A percentile compares a stretch with the other conserved stretches of the same genome.
Conservation (phyloP, 768 basidiomycete species). For the Suillus subalutaceus region DNA sequence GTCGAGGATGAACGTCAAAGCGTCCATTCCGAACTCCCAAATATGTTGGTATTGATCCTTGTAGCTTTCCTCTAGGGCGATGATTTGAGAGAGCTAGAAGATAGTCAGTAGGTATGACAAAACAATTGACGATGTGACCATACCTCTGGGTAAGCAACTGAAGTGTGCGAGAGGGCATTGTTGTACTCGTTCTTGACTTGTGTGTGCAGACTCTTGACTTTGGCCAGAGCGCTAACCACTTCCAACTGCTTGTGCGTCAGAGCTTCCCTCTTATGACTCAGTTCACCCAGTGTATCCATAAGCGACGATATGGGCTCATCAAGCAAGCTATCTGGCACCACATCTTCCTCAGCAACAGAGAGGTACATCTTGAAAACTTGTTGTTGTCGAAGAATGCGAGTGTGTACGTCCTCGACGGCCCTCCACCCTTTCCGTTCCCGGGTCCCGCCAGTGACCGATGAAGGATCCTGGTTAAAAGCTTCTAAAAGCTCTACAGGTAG, state of each 20-base stretch:
- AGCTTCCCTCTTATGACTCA: conserved; percentile 50
- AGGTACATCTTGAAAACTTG: conserved; percentile 54
- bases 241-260: conserved; percentile 51
- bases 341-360: conserved; percentile 17
- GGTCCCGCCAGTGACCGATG: conserved; percentile 70
- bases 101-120: conserved; percentile 1
- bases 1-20: conserved; percentile 73
- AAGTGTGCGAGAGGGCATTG: conserved; percentile 63
- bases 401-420: conserved; percentile 76
- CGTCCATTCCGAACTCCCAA: conserved; percentile 82
- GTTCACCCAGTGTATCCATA: conserved; percentile 47
- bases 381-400: conserved; percentile 63
- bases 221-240: conserved; percentile 50
- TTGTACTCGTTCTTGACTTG: conserved; percentile 69
- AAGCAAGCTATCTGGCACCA: conserved; percentile 44
- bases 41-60: conserved; percentile 79
- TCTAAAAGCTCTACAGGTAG: conserved; percentile 72
- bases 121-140: conserved; percentile 15
- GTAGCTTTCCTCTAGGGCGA: conserved; percentile 77
- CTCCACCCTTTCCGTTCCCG: conserved; percentile 64
- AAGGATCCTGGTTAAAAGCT: conserved; percentile 76
- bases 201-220: conserved; percentile 58
- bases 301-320: conserved; percentile 58
- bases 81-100: conserved; percentile 65
- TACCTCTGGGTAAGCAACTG: conserved; percentile 81